Base-by-base conservation (phyloP, 208 protist genomes). In the Leishmania guyanensis region DNA sequence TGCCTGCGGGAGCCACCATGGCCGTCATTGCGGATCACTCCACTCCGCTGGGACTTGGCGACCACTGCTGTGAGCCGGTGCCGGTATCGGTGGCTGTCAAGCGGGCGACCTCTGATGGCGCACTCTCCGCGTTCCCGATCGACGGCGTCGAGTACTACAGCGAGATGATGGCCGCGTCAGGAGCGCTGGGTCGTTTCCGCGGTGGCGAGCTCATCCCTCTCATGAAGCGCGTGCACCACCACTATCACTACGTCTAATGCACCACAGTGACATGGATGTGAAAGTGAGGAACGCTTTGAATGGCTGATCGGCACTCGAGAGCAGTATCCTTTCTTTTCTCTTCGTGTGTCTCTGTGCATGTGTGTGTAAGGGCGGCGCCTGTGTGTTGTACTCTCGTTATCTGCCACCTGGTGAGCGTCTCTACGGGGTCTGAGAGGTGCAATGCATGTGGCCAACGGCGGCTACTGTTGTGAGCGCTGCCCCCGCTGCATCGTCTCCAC, bases 41-140 rank as follows among this genome's bases (percentile, higher is more conserved):
- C 56, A 95, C 92, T 5, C 89, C 90, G 26, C 75, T 93, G 58
- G 80, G 80, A 39, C 56, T 93, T 20, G 89, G 89, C 26, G 92
- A 95, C 72, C 92, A 95, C 87, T 91, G 85, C 85, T 93, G 87
- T 51, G 90, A 95, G 82, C 90, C 90, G 20, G 92, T 95, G 48
- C 92, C 92, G 12, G 83, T 95, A 5, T 90, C 89, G 12, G 80
- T 93, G 33, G 91, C 89, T 22, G 89, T 86, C 72, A 91, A 91
- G 78, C 43, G 70, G 2, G 43, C 26, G 8, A 33, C 62, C 53
- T 48, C 50, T 33, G 65, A 65, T 20, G 48, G 26, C 48, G 65
- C 43, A 0, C 62, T 51, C 51, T 69, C 33, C 8, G 33, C 26
- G 6, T 51, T 56, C 12, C 77, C 83, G 79, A 50, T 76, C 8